A percentile compares a stretch with the other conserved stretches of the same genome.
Conservation (phyloP, 2,329 filamentous ascomycete species). For the Aspergillus clavatus region DNA sequence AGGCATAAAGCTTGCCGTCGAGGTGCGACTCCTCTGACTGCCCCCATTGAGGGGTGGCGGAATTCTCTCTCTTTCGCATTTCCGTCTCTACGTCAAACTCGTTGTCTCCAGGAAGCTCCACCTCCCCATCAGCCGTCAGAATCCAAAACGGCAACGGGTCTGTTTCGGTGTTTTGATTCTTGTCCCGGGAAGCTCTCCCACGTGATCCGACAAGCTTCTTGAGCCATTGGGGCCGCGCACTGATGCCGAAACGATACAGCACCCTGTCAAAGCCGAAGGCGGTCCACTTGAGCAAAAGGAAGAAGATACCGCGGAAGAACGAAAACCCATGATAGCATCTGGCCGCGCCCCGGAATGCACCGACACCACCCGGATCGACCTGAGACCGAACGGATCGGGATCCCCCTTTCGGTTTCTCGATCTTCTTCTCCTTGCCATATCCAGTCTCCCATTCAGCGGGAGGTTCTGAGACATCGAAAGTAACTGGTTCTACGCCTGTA, state of each 20-base stretch:
- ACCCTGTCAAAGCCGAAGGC: conserved; percentile 52
- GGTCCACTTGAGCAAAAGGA: conserved; percentile 56
- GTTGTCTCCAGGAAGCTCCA: conserved; percentile 55
- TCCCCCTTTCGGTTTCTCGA: conserved; percentile 36
- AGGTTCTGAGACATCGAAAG: conserved; percentile 33
- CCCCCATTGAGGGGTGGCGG: conserved; percentile 37
- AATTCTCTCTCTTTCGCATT: conserved; percentile 59
- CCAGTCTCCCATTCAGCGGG: conserved; percentile 41
- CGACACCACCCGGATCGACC: conserved; percentile 59
- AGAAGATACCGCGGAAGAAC: conserved; percentile 70
- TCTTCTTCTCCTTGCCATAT: conserved; percentile 43
- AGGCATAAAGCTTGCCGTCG: conserved; percentile 70
- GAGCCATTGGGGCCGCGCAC: conserved; percentile 61
- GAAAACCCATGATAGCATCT: conserved; percentile 69
- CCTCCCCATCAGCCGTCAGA: conserved; percentile 48
- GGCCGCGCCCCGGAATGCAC: conserved; percentile 70
- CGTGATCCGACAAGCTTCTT: conserved; percentile 31
- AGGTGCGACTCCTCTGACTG: conserved; percentile 60
- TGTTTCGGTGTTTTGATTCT: conserved; percentile 9
- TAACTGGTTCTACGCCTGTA: conserved; percentile 29
- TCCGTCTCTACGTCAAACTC: conserved; percentile 77
- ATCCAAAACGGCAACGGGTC: conserved; percentile 51
- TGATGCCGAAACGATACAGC: conserved; percentile 58
- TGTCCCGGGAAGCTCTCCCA: conserved; percentile 14
- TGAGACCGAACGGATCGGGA: conserved; percentile 34